Base-by-base conservation (phyloP, 306 rosid species). In the Lathyrus oleraceus region DNA sequence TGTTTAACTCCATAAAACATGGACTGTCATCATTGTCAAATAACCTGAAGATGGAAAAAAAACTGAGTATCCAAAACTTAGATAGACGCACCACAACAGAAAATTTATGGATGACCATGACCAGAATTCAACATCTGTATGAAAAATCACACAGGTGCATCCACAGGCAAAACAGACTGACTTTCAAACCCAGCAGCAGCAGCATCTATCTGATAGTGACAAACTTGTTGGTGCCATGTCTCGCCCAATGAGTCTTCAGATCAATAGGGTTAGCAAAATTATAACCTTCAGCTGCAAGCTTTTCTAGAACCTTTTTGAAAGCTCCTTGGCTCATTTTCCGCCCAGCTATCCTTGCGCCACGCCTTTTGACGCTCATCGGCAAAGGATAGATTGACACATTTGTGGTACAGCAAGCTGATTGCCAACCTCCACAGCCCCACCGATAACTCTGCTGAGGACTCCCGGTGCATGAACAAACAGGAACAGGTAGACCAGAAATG, bases 371-470 rank as follows among this genome's bases (percentile, higher is more conserved):
- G 76, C 97, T 93, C 97, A 90, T 88, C 9, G 98, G 98, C 86
- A 93, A 74, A 66, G 98, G 98, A 84, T 90, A 87, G 70, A 81
- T 79, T 0, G 98, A 93, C 71, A 93, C 86, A 74, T 79, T 85
- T 47, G 97, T 93, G 25, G 98, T 93, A 58, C 98, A 93, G 81
- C 98, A 93, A 35, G 98, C 97, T 14, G 98, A 93, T 66, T 93
- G 98, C 98, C 98, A 93, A 5, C 98, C 97, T 10, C 97, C 98
- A 38, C 87, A 87, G 52, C 98, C 98, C 98, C 98, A 93, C 5
- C 98, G 84, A 61, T 93, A 93, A 70, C 98, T 88, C 73, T 90
- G 98, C 71, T 90, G 97, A 36, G 96, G 88, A 27, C 77, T 10
- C 63, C 98, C 97, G 39, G 98, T 93, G 67, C 98, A 93, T 0